Conservation (phyloP, 345 rosid genomes). For the Eutrema japonicum region DNA sequence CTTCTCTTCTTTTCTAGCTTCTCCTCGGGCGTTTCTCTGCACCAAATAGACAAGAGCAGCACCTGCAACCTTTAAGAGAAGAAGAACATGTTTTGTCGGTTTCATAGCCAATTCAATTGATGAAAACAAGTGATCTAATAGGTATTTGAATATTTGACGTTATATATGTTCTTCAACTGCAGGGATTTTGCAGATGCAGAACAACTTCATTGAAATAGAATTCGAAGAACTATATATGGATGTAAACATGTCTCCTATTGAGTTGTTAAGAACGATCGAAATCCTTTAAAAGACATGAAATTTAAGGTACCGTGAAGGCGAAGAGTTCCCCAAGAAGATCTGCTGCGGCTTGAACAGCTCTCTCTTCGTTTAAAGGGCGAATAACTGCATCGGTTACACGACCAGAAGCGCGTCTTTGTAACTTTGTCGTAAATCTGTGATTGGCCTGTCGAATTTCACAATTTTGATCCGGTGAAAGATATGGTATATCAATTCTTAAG, state of each 20-base stretch:
- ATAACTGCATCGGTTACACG: slow-evolving; percentile 68
- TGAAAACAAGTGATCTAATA: slow-evolving; percentile 6
- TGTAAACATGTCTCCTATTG: not conserved
- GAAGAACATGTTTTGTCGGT: not conserved
- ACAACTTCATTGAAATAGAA: not conserved
- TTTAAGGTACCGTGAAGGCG: slow-evolving; percentile 65
- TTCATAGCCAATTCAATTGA: slow-evolving; percentile 19
- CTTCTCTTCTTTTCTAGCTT: slow-evolving; percentile 79
- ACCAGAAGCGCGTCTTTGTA: slow-evolving; percentile 77
- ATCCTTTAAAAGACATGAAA: slow-evolving; percentile 24
- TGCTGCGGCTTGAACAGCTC: slow-evolving; percentile 85
- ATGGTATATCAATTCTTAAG: not conserved
- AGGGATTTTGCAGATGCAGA: slow-evolving; percentile 16
- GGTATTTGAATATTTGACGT: not conserved
- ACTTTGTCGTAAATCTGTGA: slow-evolving; percentile 65
- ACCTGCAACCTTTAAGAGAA: slow-evolving; percentile 65
- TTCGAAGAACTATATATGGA: not conserved
- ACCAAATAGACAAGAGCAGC: slow-evolving; percentile 75
- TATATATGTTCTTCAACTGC: not conserved
- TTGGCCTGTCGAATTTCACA: slow-evolving; percentile 54
- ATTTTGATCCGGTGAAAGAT: no score
- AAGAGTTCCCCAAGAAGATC: slow-evolving; percentile 89
- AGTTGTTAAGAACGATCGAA: not conserved
- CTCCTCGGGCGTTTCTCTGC: slow-evolving; percentile 80
- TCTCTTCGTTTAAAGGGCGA: slow-evolving; percentile 79